Evolutionary conservation across 176 grass and related monocot genomes (phyloP).

Genomic region (Oryza meyeriana): DNA sequence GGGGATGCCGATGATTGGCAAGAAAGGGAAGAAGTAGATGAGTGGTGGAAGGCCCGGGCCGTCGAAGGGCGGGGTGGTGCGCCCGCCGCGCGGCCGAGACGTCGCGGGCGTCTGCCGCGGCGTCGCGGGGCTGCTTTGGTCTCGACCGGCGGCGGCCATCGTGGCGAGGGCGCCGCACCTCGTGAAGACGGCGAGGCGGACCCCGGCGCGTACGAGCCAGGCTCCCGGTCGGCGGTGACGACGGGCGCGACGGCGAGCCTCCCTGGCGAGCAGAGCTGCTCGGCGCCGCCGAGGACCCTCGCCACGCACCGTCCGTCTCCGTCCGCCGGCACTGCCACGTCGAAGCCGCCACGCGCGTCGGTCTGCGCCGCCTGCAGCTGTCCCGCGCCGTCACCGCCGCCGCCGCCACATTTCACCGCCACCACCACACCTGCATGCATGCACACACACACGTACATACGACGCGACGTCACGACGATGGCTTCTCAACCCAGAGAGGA

Average conservation of each 20-base stretch:
- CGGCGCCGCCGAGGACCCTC: slow-evolving; percentile 37
- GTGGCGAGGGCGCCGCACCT: neutral
- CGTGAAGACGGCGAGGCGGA: slow-evolving; percentile 40
- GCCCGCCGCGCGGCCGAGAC: neutral
- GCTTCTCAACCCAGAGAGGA: neutral
- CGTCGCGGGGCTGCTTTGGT: neutral
- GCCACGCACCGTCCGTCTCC: slow-evolving; percentile 14
- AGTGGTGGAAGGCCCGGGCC: slow-evolving; percentile 31
- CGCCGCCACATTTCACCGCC: slow-evolving; percentile 39
- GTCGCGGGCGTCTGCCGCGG: neutral
- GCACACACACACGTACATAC: neutral
- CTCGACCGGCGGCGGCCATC: neutral
- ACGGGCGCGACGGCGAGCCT: slow-evolving; percentile 28
- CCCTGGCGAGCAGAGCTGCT: slow-evolving; percentile 43
- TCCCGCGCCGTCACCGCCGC: neutral
- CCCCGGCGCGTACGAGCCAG: slow-evolving; percentile 14
- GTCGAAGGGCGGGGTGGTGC: neutral
- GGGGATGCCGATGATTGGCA: slow-evolving; percentile 52
- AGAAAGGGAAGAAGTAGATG: slow-evolving; percentile 52
- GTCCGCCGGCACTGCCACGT: slow-evolving; percentile 8
- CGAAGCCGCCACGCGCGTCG: slow-evolving; percentile 29
- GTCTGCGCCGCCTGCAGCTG: slow-evolving; percentile 22
- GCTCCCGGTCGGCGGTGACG: neutral
- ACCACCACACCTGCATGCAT: slow-evolving; percentile 32
- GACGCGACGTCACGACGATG: neutral